phyloP scores from a whole-genome alignment of 1,284 basidiomycete genomes.

The Rhodotorula sp. region DNA sequence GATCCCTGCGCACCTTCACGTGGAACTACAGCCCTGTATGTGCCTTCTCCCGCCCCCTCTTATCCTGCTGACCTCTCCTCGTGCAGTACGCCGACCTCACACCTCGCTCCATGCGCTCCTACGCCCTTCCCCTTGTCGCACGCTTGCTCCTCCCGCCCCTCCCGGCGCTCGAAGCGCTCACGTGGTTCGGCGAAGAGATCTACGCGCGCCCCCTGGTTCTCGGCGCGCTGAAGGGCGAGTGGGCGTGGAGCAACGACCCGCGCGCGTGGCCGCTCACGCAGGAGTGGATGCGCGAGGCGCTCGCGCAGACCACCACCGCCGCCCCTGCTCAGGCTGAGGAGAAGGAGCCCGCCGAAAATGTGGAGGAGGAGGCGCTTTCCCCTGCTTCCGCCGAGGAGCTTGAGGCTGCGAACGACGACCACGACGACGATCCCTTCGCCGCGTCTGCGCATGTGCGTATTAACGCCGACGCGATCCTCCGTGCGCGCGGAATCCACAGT shows the following conservation, averaged over 20 bases:
- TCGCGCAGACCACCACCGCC: neutral
- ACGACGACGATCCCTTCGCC: too few relatives aligned
- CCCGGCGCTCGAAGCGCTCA: neutral
- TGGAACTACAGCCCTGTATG: slow-evolving; percentile 30
- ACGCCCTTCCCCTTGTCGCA: neutral
- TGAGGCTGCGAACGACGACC: too few relatives aligned
- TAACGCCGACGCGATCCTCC: too few relatives aligned
- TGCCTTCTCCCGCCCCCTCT: too few relatives aligned
- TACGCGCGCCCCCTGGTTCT: neutral
- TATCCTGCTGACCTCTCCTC: too few relatives aligned
- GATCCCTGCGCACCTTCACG: slow-evolving; percentile 12
- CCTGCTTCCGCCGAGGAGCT: too few relatives aligned
- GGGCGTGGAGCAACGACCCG: slow-evolving; percentile 18
- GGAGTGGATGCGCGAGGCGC: neutral
- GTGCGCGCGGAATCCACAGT: too few relatives aligned
- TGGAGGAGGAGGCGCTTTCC: too few relatives aligned
- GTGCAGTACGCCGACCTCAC: slow-evolving; percentile 19
- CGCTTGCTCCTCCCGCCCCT: neutral
- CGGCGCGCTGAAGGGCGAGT: neutral
- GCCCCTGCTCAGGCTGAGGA: neutral
- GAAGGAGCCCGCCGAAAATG: too few relatives aligned
- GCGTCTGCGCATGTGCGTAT: too few relatives aligned
- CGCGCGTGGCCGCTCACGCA: slow-evolving; percentile 46
- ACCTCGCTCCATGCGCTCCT: neutral
- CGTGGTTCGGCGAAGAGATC: slow-evolving; percentile 2